phyloP scores from a whole-genome alignment of 2,329 filamentous ascomycete genomes.

The Xenoacremonium recifei region DNA sequence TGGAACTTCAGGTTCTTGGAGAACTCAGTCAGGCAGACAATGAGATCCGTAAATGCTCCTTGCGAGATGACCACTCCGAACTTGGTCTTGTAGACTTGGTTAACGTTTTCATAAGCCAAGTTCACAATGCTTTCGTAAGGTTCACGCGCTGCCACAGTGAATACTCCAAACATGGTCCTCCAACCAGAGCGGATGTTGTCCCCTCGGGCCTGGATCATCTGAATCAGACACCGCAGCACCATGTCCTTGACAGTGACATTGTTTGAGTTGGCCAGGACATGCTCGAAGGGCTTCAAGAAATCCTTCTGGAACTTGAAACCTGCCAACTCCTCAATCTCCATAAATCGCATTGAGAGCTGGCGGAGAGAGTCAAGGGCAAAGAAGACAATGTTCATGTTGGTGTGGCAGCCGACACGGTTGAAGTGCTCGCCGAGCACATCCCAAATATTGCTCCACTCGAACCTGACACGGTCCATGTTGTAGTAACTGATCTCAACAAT shows the following conservation, averaged over 20 bases:
- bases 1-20: conserved; percentile 99
- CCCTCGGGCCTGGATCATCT: conserved; percentile 97
- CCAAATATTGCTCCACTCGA: conserved; percentile 99
- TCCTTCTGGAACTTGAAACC: conserved; percentile 99
- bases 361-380: conserved; percentile 94
- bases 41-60: conserved; percentile 92
- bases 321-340: conserved; percentile 96
- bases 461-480: conserved; percentile 98
- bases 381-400: conserved; percentile 94
- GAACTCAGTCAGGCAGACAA: conserved; percentile 96
- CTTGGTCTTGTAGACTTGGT: conserved; percentile 89
- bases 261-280: conserved; percentile 90
- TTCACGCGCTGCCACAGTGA: conserved; percentile 91
- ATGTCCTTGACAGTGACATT: conserved; percentile 96
- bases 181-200: conserved; percentile 97
- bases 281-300: conserved; percentile 96
- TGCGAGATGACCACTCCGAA: conserved; percentile 97
- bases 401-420: conserved; percentile 94
- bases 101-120: conserved; percentile 94
- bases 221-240: conserved; percentile 91
- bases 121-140: conserved; percentile 95
- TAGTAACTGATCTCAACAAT: conserved; percentile 99
- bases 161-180: conserved; percentile 99
- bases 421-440: conserved; percentile 97
- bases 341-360: conserved; percentile 96